A percentile compares a stretch with the other conserved stretches of the same genome.
Conservation (phyloP, 2,329 filamentous ascomycete genomes). For the Diaporthe ampelina region DNA sequence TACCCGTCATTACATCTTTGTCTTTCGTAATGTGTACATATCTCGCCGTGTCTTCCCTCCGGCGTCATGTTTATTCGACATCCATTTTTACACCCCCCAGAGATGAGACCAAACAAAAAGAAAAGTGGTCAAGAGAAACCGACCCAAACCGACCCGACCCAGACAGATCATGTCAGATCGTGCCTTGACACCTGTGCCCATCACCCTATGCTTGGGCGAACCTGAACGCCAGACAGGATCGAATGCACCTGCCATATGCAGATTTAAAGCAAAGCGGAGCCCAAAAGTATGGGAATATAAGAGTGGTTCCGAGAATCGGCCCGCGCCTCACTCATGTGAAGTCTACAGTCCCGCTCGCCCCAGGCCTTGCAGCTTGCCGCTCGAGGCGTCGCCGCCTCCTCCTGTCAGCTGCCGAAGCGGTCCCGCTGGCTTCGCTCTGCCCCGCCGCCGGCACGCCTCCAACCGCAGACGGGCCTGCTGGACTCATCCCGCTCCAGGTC, state of each 20-base stretch:
- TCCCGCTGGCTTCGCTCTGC: constrained; percentile 53
- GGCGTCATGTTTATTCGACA: constrained; percentile 24
- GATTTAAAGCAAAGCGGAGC: constrained; percentile 20
- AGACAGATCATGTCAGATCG: constrained; percentile 13
- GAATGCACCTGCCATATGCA: constrained; percentile 30
- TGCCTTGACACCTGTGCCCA: constrained; percentile 8
- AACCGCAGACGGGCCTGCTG: constrained; percentile 47
- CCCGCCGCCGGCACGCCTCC: constrained; percentile 47
- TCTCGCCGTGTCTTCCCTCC: background rate
- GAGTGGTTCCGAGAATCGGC: background rate
- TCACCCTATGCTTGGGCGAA: background rate
- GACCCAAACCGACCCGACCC: background rate
- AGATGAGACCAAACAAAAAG: background rate
- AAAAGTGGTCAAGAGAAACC: background rate
- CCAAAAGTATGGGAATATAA: background rate
- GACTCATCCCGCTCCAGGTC: constrained; percentile 68
- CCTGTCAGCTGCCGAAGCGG: constrained; percentile 61
- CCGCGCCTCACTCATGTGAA: constrained; percentile 40
- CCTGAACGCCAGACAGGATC: constrained; percentile 36
- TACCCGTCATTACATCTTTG: constrained; percentile 25
- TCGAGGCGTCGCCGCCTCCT: constrained; percentile 70
- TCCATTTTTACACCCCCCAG: background rate
- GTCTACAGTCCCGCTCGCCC: constrained; percentile 49
- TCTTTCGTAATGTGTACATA: background rate
- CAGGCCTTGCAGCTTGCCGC: constrained; percentile 58